Evolutionary conservation across 495 filamentous ascomycete species (phyloP).

Genomic region (Hyphodiscus hymeniophilus): DNA sequence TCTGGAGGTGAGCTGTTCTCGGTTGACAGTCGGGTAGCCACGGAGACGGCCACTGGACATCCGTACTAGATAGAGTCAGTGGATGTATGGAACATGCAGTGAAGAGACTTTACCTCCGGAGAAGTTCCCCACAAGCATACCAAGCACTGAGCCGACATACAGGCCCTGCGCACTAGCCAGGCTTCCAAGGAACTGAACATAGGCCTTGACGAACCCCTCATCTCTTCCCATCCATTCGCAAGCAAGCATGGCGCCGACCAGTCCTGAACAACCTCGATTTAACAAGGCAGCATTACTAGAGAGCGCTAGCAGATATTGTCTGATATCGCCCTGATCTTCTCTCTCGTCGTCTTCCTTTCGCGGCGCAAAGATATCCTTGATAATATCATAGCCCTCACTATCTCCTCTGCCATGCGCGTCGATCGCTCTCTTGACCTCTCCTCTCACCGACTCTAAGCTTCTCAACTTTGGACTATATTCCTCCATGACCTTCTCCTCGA

Average conservation of each 20-base stretch:
- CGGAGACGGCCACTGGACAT: conserved; percentile 46
- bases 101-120: conserved; percentile 34
- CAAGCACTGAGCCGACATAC: conserved; percentile 54
- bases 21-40: conserved; percentile 49
- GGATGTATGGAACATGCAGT: background rate
- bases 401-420: conserved; percentile 59
- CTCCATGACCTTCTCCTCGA: conserved; percentile 52
- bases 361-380: conserved; percentile 60
- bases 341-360: conserved; percentile 28
- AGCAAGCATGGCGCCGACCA: conserved; percentile 64
- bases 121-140: conserved; percentile 75
- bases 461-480: conserved; percentile 28
- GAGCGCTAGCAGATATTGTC: conserved; percentile 68
- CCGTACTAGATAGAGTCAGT: conserved; percentile 21
- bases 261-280: conserved; percentile 59
- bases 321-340: conserved; percentile 46
- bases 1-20: conserved; percentile 53
- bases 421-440: conserved; percentile 67
- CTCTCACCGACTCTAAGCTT: conserved; percentile 45
- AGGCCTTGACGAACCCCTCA: conserved; percentile 69
- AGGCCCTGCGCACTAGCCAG: conserved; percentile 70
- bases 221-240: conserved; percentile 82
- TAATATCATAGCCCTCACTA: conserved; percentile 59
- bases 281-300: conserved; percentile 64
- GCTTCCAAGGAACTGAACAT: conserved; percentile 70